Conservation (phyloP, 1,284 basidiomycete species). For the Pterulicium gracile region DNA sequence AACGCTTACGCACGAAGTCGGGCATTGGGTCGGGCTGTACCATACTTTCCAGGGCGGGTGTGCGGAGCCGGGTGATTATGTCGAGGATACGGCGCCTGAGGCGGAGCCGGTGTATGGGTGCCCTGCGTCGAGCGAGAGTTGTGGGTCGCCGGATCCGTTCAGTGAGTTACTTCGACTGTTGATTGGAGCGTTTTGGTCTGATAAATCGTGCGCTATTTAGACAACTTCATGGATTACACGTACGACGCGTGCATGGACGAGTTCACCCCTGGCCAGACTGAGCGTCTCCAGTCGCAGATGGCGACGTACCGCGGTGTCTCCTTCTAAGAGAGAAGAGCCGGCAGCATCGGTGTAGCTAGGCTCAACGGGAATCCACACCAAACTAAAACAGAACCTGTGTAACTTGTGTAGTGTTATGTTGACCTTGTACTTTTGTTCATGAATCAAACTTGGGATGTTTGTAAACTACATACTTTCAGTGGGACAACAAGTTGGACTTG, state of each 20-base stretch:
- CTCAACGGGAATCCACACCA: too few species aligned
- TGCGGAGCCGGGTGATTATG: constrained; percentile 26
- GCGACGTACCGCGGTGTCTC: background rate
- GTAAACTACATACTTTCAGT: too few species aligned
- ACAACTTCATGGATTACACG: constrained; percentile 18
- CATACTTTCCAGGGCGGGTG: constrained; percentile 38
- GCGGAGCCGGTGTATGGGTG: constrained; percentile 20
- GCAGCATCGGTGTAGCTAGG: too few species aligned
- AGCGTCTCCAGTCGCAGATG: constrained; percentile 11
- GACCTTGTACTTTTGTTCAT: too few species aligned
- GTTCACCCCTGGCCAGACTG: constrained; percentile 19
- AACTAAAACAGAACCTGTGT: too few species aligned
- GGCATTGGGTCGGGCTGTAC: constrained; percentile 33
- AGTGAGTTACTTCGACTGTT: constrained; percentile 15
- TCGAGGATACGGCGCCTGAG: constrained; percentile 29
- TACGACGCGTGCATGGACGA: constrained; percentile 14
- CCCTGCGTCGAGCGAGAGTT: constrained; percentile 24
- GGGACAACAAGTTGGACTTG: too few species aligned
- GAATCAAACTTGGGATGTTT: too few species aligned
- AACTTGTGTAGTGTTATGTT: too few species aligned
- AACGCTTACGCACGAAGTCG: constrained; percentile 33
- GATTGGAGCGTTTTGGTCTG: background rate
- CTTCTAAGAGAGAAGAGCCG: too few species aligned
- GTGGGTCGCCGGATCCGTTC: constrained; percentile 21
- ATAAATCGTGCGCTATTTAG: constrained; percentile 4